Conservation (phyloP, 2,329 filamentous ascomycete species). For the Sclerotinia minor region DNA sequence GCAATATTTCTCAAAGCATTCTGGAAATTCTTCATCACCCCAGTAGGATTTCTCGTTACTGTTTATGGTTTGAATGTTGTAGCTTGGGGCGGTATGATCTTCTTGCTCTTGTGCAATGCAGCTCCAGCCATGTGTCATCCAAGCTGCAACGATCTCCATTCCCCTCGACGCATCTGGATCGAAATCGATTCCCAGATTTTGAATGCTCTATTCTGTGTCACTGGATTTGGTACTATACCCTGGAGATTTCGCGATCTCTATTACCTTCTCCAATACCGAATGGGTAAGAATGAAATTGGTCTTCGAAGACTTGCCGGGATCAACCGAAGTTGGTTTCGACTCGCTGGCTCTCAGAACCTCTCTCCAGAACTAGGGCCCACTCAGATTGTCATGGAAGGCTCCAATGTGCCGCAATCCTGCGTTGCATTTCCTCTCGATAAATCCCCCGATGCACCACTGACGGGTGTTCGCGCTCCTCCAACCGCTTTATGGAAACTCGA, state of each 20-base stretch:
- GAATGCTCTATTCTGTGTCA: constrained; percentile 83
- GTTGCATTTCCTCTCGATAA: constrained; percentile 65
- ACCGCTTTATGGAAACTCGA: constrained; percentile 76
- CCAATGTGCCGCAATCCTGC: constrained; percentile 45
- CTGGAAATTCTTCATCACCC: constrained; percentile 73
- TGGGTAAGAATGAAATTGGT: constrained; percentile 53
- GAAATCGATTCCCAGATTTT: constrained; percentile 82
- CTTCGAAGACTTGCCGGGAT: constrained; percentile 72
- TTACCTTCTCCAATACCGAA: constrained; percentile 66
- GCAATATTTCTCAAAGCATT: constrained; percentile 60
- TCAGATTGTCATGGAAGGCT: constrained; percentile 48
- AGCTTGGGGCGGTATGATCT: constrained; percentile 90
- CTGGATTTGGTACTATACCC: constrained; percentile 78
- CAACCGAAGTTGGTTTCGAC: constrained; percentile 73
- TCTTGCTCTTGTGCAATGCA: constrained; percentile 77
- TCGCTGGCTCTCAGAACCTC: constrained; percentile 64
- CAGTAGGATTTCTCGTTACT: constrained; percentile 73
- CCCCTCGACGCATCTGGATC: constrained; percentile 78
- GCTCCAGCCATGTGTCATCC: constrained; percentile 71
- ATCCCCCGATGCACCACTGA: constrained; percentile 67
- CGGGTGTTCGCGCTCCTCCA: constrained; percentile 66
- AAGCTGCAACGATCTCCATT: constrained; percentile 70
- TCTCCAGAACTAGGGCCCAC: constrained; percentile 54
- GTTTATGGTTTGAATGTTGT: constrained; percentile 81
- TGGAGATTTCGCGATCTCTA: constrained; percentile 83